These are phyloP conservation scores for Microsporum audouinii DNA, from an alignment of 2,329 filamentous ascomycete genomes.

Conservation along the genomic window DNA sequence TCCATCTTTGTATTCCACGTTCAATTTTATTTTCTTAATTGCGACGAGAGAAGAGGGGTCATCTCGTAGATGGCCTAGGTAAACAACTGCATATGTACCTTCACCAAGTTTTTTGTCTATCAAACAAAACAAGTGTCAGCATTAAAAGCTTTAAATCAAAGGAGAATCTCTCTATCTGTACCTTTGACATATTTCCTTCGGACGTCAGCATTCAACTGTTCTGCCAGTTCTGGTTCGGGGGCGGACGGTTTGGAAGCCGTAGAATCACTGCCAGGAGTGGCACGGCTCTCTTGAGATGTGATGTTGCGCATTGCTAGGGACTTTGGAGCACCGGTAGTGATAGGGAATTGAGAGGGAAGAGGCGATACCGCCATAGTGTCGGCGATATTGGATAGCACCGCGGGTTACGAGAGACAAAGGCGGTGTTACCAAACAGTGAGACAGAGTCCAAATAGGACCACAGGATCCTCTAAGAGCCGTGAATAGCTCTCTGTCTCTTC, in stretches of 20 bases:
- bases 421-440: neutral
- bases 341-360: slow-evolving; percentile 28
- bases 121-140: neutral
- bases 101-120: slow-evolving; percentile 81
- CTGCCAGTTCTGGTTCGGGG: slow-evolving; percentile 41
- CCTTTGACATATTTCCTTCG: slow-evolving; percentile 86
- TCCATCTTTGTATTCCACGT: slow-evolving; percentile 63
- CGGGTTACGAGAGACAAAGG: neutral
- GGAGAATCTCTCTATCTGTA: slow-evolving; percentile 23
- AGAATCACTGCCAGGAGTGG: slow-evolving; percentile 13
- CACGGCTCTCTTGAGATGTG: neutral
- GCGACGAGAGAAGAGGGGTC: slow-evolving; percentile 68
- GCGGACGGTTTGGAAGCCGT: slow-evolving; percentile 3
- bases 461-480: neutral
- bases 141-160: neutral
- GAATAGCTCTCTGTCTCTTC: neutral
- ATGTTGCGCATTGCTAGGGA: slow-evolving; percentile 22
- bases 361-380: slow-evolving; percentile 35
- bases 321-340: slow-evolving; percentile 24
- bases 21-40: slow-evolving; percentile 45
- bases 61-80: slow-evolving; percentile 65
- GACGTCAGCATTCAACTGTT: slow-evolving; percentile 70
- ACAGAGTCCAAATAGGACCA: neutral
- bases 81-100: slow-evolving; percentile 94
- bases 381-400: neutral